Conservation (phyloP, 177 flowering plant genomes). For the Vitis hybrid region DNA sequence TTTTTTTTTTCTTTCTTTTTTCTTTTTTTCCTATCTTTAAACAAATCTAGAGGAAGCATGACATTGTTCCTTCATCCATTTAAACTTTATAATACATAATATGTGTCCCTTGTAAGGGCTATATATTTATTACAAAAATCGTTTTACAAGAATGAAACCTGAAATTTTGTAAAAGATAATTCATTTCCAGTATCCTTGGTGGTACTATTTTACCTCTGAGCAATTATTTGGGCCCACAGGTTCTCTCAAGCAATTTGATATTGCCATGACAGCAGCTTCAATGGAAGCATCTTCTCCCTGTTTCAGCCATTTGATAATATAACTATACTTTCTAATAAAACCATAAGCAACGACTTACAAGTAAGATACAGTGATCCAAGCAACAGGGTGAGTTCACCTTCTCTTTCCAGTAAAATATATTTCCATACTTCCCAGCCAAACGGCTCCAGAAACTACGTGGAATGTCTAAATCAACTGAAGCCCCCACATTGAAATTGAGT, state of each 20-base stretch:
- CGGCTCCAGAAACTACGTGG: slow-evolving; percentile 98
- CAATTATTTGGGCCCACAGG: slow-evolving; percentile 82
- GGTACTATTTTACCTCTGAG: slow-evolving; percentile 60
- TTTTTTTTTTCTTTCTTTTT: too few relatives aligned
- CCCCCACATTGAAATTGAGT: slow-evolving; percentile 90
- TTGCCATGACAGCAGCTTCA: slow-evolving; percentile 92
- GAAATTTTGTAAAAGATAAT: neutral
- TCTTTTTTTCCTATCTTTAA: too few relatives aligned
- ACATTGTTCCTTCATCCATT: too few relatives aligned
- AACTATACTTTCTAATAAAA: neutral
- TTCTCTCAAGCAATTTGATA: slow-evolving; percentile 81
- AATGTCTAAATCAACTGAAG: slow-evolving; percentile 72
- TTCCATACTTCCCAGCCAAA: slow-evolving; percentile 89
- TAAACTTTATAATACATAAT: neutral
- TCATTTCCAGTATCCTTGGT: neutral
- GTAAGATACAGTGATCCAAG: neutral
- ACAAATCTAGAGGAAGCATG: too few relatives aligned
- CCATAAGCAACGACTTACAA: neutral
- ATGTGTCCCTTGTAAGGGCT: neutral
- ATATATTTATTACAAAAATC: neutral
- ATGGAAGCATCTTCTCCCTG: slow-evolving; percentile 97
- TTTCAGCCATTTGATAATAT: slow-evolving; percentile 14
- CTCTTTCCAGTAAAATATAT: slow-evolving; percentile 95
- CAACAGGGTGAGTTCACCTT: slow-evolving; percentile 43
- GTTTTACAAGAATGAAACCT: neutral